Evolutionary conservation across 768 basidiomycete genomes (phyloP), one percentile per base, ranked within the genome.

Genomic region (Tephrocybe sp.): DNA sequence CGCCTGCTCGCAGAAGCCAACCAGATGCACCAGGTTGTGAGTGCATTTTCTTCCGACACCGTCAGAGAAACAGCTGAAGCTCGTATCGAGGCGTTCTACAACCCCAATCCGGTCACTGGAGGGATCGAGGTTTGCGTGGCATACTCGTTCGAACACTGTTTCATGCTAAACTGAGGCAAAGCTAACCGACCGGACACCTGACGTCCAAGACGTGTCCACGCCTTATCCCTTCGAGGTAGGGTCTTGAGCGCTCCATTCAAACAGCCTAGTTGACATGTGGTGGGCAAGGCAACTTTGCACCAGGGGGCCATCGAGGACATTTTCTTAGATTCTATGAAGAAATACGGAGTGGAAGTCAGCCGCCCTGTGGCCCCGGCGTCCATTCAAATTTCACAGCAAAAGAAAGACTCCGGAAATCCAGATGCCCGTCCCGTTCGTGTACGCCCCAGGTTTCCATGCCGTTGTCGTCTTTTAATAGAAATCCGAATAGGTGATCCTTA

Each of bases 181-280:
- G 85, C 71, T 83, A 15, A 82, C 80, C 7, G 79, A 82, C 37
- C 78, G 84, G 13, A 77, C 76, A 1, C 71, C 83, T 13, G 83
- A 86, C 58, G 74, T 88, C 21, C 78, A 75, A 4, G 80, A 82
- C 0, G 70, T 79, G 2, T 76, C 75, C 19, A 85, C 86, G 1
- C 76, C 86, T 16, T 90, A 77, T 64, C 86, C 85, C 10, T 89
- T 86, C 52, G 84, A 86, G 70, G 87, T 82, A 50, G 23, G 24
- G 46, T 53, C 27, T 41, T 18, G 16, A 38, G 9, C 24, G 34
- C 47, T 15, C n/a, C 3, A 30, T 33, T 19, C 8, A 33, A 12
- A 22, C 36, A 8, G 11, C n/a, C 38, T 23, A n/a, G 31, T 41
- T 55, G 8, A 54, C n/a, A 38, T 18, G 6, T 4, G 37, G 27